Conservation (phyloP, 2,329 filamentous ascomycete species). For the Aspergillus terreus region DNA sequence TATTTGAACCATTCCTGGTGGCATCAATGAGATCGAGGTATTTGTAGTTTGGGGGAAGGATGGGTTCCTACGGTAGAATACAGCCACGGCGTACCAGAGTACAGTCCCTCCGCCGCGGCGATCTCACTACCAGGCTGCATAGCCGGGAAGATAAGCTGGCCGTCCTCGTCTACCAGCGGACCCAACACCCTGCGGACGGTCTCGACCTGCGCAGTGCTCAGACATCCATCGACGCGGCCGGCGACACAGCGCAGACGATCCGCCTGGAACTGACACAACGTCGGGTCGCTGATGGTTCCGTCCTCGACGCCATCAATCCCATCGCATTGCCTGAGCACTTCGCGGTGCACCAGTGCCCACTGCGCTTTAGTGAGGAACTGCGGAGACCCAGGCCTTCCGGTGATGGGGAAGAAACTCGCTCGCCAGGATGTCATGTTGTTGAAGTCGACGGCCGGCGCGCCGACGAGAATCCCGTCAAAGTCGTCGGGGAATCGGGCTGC, state of each 20-base stretch:
- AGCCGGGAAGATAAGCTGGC: slow-evolving; percentile 16
- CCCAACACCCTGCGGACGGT: slow-evolving; percentile 8
- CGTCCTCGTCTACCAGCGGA: slow-evolving; percentile 7
- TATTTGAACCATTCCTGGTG: slow-evolving; percentile 17
- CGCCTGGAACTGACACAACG: slow-evolving; percentile 4
- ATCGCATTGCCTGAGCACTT: slow-evolving; percentile 52
- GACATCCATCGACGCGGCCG: slow-evolving; percentile 15
- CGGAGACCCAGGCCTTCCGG: slow-evolving; percentile 25
- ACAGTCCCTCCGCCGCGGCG: slow-evolving; percentile 4
- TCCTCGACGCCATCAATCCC: slow-evolving; percentile 48
- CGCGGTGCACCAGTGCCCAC: slow-evolving; percentile 44
- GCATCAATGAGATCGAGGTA: too few relatives aligned
- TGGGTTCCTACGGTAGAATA: neutral
- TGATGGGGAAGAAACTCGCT: slow-evolving; percentile 35
- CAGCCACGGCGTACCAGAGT: slow-evolving; percentile 2
- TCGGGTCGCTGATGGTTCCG: slow-evolving; percentile 44
- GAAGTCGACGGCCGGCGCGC: slow-evolving; percentile 39
- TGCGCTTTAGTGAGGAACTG: slow-evolving; percentile 17
- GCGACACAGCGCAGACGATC: slow-evolving; percentile 8
- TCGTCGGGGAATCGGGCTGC: slow-evolving; percentile 4
- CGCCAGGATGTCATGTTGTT: slow-evolving; percentile 39
- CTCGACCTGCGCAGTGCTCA: slow-evolving; percentile 11
- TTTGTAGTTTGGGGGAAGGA: neutral
- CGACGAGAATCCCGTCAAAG: slow-evolving; percentile 43
- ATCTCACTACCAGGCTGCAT: slow-evolving; percentile 14